phyloP scores from a whole-genome alignment of 305 asterid species.

The Fraxinus sp. region DNA sequence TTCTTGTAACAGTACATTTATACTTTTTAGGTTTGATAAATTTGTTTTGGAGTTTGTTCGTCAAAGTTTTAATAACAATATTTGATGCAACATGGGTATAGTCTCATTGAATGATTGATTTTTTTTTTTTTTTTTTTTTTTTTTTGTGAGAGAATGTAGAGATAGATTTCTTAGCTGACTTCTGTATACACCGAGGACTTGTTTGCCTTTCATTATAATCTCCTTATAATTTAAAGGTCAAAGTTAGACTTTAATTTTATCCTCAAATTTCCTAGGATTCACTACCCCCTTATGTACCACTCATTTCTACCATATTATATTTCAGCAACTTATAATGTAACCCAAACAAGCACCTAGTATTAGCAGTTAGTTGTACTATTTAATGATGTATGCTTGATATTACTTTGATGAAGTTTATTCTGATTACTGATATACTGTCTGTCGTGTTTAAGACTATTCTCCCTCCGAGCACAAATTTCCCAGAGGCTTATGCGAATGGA shows the following conservation, averaged over 20 bases:
- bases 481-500: slow-evolving; percentile 84
- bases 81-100: neutral
- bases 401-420: slow-evolving; percentile 6
- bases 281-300: neutral
- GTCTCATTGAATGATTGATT: neutral
- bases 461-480: slow-evolving; percentile 61
- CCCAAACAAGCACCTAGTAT: neutral
- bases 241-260: neutral
- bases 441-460: slow-evolving; percentile 54
- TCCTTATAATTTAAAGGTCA: neutral
- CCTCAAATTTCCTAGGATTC: neutral
- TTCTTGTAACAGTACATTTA: neutral
- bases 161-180: neutral
- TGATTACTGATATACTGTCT: slow-evolving; percentile 25
- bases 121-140: neutral
- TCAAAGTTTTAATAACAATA: slow-evolving; percentile 3
- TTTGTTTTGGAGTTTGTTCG: neutral
- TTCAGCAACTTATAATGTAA: neutral
- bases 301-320: neutral
- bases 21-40: neutral
- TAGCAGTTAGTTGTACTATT: neutral
- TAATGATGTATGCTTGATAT: neutral
- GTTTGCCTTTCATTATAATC: neutral
- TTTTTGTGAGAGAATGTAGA: neutral
- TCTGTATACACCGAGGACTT: neutral